Evolutionary conservation across 2,329 filamentous ascomycete genomes (phyloP).

Genomic region (Colletotrichum trifolii): DNA sequence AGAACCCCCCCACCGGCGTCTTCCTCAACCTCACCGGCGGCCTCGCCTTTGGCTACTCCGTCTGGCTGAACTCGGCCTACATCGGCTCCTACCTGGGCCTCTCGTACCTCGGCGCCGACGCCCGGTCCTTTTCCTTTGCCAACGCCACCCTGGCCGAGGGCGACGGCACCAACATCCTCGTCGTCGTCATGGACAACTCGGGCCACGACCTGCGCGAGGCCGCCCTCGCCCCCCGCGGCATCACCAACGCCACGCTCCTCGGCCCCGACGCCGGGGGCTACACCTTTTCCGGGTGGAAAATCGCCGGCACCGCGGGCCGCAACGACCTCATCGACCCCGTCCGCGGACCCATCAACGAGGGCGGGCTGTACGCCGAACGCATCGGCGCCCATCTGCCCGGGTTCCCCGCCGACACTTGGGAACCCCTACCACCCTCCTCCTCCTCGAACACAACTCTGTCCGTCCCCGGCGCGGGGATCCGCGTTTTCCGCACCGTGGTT

Average conservation of each 20-base stretch:
- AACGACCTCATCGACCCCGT: constrained; percentile 64
- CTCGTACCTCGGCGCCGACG: constrained; percentile 50
- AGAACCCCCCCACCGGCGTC: constrained; percentile 52
- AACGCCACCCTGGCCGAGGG: constrained; percentile 55
- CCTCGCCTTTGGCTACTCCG: constrained; percentile 66
- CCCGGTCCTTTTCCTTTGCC: constrained; percentile 59
- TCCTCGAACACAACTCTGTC: constrained; percentile 49
- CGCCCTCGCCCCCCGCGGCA: constrained; percentile 61
- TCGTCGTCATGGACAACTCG: constrained; percentile 70
- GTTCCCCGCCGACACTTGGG: constrained; percentile 61
- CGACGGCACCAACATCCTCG: constrained; percentile 57
- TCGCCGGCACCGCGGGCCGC: constrained; percentile 67
- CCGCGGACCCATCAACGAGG: constrained; percentile 66
- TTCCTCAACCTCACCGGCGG: constrained; percentile 65
- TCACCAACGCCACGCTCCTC: constrained; percentile 63
- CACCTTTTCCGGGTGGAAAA: constrained; percentile 65
- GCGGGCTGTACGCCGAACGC: constrained; percentile 67
- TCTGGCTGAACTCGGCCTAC: constrained; percentile 67
- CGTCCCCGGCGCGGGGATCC: constrained; percentile 61
- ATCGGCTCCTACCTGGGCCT: constrained; percentile 66
- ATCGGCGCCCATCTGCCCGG: constrained; percentile 69
- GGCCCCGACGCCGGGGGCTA: constrained; percentile 44
- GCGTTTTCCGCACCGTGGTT: constrained; percentile 65
- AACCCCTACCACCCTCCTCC: constrained; percentile 39
- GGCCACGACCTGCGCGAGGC: constrained; percentile 66